A percentile compares a stretch with the other conserved stretches of the same genome.
phyloP scores from a whole-genome alignment of 2,329 filamentous ascomycete species.

The Ophiocordyceps camponoti-leonardi region DNA sequence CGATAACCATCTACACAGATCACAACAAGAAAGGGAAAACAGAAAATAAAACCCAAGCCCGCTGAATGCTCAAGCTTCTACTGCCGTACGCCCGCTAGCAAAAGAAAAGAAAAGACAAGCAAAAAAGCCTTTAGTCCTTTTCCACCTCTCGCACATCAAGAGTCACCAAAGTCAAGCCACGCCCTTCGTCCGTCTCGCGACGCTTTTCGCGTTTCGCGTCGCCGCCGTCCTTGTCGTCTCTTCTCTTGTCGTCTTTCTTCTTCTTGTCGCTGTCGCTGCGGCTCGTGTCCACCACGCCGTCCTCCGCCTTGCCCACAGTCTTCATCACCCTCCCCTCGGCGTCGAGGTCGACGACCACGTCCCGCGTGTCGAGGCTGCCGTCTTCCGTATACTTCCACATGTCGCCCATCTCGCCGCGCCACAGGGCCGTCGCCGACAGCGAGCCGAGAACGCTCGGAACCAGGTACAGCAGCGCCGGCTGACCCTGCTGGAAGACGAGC shows the following conservation, averaged over 20 bases:
- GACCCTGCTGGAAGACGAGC: constrained; percentile 61
- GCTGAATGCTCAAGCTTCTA: too few relatives aligned
- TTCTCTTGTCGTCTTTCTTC: constrained; percentile 4
- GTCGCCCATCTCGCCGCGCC: constrained; percentile 51
- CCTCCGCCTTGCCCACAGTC: constrained; percentile 18
- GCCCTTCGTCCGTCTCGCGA: constrained; percentile 7
- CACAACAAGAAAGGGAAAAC: too few relatives aligned
- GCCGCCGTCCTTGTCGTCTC: constrained; percentile 2
- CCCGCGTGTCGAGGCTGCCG: constrained; percentile 34
- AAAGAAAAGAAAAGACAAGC: too few relatives aligned
- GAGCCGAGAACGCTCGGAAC: constrained; percentile 69
- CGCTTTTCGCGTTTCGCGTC: constrained; percentile 4
- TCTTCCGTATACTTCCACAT: constrained; percentile 79
- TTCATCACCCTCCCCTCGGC: constrained; percentile 27
- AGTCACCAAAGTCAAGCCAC: constrained; percentile 16
- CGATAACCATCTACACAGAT: not conserved
- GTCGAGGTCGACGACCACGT: constrained; percentile 38
- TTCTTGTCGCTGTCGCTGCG: constrained; percentile 10
- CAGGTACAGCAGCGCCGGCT: constrained; percentile 82
- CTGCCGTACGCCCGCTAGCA: too few relatives aligned
- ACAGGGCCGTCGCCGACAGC: constrained; percentile 56
- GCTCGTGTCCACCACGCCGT: constrained; percentile 19
- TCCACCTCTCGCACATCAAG: constrained; percentile 11
- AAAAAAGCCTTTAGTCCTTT: constrained; percentile 1
- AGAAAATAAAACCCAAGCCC: too few relatives aligned